Evolutionary conservation across 176 grass and related monocot genomes (phyloP).

Genomic region (sorghum (Sorghum bicolor)): DNA sequence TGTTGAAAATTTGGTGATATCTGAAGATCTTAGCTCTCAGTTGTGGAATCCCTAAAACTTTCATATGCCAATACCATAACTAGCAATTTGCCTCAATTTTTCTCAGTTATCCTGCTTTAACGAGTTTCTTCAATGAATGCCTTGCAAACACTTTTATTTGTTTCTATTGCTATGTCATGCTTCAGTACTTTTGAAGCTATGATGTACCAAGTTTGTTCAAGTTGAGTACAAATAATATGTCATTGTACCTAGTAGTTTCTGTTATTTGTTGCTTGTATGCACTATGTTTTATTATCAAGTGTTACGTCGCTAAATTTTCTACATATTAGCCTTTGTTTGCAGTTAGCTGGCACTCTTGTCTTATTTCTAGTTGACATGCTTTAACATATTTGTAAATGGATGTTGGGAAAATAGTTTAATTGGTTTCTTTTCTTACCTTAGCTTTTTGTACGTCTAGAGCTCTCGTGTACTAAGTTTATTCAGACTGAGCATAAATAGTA

Average conservation of each 20-base stretch:
- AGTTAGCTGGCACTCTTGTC: background rate
- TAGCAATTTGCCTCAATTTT: background rate
- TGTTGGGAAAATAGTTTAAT: background rate
- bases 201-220: background rate
- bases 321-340: background rate
- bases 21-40: background rate
- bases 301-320: background rate
- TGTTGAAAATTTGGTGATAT: background rate
- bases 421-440: background rate
- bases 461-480: background rate
- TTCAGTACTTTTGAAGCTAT: background rate
- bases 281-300: background rate
- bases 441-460: background rate
- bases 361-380: background rate
- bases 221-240: background rate
- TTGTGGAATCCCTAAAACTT: background rate
- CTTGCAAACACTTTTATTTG: background rate
- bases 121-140: background rate
- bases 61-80: background rate
- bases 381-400: background rate
- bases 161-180: background rate
- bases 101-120: background rate
- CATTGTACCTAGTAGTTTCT: background rate
- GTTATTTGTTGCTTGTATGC: background rate
- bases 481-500: background rate